phyloP scores from a whole-genome alignment of 768 basidiomycete species.

The Kwoniella newhampshirensis region DNA sequence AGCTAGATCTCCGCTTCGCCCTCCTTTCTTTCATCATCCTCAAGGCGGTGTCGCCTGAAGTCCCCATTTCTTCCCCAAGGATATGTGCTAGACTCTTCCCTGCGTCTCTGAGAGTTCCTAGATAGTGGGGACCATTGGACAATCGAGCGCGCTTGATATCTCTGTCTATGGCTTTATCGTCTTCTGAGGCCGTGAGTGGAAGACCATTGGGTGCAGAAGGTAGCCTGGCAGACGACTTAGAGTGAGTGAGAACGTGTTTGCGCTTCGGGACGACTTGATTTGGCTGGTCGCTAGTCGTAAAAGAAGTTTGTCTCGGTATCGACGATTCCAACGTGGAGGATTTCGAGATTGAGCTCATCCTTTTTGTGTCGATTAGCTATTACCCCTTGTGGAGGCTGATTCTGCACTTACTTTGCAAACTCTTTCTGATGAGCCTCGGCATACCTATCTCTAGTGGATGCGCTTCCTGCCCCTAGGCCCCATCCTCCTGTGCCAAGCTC shows the following conservation, averaged over 20 bases:
- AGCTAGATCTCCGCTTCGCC: constrained; percentile 29
- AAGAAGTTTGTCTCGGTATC: constrained; percentile 6
- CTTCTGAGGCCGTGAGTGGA: constrained; percentile 16
- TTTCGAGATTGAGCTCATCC: constrained; percentile 40
- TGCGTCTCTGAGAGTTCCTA: constrained; percentile 34
- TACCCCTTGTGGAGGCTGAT: not conserved
- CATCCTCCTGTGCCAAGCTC: constrained; percentile 33
- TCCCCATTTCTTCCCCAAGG: constrained; percentile 22
- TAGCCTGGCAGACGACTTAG: constrained; percentile 6
- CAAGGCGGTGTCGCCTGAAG: constrained; percentile 10
- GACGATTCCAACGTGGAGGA: constrained; percentile 5
- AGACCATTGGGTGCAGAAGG: constrained; percentile 43
- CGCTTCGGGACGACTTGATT: constrained; percentile 26
- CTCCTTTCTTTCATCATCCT: constrained; percentile 23
- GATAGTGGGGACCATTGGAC: constrained; percentile 36
- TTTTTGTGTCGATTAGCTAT: constrained; percentile 7
- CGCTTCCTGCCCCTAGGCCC: constrained; percentile 22
- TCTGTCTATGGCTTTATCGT: constrained; percentile 6
- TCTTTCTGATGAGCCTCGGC: constrained; percentile 45
- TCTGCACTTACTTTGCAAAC: constrained; percentile 44
- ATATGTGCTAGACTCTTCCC: constrained; percentile 38
- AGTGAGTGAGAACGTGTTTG: constrained; percentile 21
- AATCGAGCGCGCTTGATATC: constrained; percentile 26
- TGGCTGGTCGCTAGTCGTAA: not conserved
- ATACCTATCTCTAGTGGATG: constrained; percentile 32